Conservation (phyloP, 768 basidiomycete species). For the Boletales sp. region DNA sequence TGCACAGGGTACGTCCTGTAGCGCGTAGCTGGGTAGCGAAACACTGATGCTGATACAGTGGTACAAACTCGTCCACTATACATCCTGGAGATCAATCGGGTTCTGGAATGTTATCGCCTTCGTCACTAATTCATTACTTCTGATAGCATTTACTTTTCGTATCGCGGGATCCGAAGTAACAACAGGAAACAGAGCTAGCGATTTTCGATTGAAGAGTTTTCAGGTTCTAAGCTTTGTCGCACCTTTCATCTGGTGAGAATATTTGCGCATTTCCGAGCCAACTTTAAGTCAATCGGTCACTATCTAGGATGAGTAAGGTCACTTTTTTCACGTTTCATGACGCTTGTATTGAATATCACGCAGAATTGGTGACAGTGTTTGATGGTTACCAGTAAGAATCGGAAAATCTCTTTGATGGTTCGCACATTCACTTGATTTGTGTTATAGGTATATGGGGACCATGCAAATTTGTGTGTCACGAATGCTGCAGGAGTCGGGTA, state of each 20-base stretch:
- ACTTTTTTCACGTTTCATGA: not conserved
- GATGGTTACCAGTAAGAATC: conserved; percentile 68
- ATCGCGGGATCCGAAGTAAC: conserved; percentile 46
- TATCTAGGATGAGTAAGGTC: conserved; percentile 74
- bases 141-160: conserved; percentile 73
- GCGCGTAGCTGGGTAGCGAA: not conserved
- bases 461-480: conserved; percentile 92
- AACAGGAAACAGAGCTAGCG: conserved; percentile 32
- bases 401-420: not conserved
- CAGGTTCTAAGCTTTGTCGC: conserved; percentile 86
- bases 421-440: not conserved
- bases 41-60: conserved; percentile 41
- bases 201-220: conserved; percentile 66
- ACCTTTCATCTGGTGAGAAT: conserved; percentile 78
- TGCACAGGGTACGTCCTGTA: conserved; percentile 18
- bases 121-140: conserved; percentile 68
- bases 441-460: conserved; percentile 73
- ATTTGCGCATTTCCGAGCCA: not conserved
- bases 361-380: conserved; percentile 78
- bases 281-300: not conserved
- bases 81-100: conserved; percentile 75
- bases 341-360: not conserved
- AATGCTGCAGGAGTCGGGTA: conserved; percentile 90
- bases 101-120: conserved; percentile 76
- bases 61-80: conserved; percentile 66